Conservation (phyloP, 768 basidiomycete genomes). For the Suillus paluster region DNA sequence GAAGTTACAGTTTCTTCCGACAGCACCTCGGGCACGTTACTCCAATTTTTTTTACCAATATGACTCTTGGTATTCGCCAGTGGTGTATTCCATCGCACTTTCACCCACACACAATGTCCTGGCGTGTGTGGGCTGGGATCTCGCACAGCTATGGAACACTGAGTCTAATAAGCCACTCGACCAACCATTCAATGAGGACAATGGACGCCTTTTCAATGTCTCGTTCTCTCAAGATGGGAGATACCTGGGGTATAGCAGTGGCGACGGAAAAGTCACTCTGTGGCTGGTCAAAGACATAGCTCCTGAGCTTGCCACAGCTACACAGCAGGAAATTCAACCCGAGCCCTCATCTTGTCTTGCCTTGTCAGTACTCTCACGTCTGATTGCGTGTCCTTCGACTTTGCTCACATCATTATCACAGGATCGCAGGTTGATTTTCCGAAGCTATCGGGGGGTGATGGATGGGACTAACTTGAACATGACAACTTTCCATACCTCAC, state of each 20-base stretch:
- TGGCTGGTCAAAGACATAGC: neutral
- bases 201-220: neutral
- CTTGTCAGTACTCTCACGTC: neutral
- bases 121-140: neutral
- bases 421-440: too few species aligned
- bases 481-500: too few species aligned
- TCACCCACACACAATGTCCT: neutral
- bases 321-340: too few species aligned
- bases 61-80: neutral
- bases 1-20: neutral
- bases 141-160: neutral
- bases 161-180: neutral
- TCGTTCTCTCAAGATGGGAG: neutral
- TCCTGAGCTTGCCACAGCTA: too few species aligned
- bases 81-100: neutral
- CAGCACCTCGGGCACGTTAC: neutral
- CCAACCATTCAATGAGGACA: neutral
- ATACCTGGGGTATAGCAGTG: neutral
- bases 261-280: neutral
- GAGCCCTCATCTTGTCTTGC: too few species aligned
- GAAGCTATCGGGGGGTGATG: too few species aligned
- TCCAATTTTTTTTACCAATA: too few species aligned
- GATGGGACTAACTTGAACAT: too few species aligned
- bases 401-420: too few species aligned
- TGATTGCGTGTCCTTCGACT: too few species aligned